A percentile compares a stretch with the other conserved stretches of the same genome.
phyloP scores from a whole-genome alignment of 768 basidiomycete genomes.

The Epithele typhae region DNA sequence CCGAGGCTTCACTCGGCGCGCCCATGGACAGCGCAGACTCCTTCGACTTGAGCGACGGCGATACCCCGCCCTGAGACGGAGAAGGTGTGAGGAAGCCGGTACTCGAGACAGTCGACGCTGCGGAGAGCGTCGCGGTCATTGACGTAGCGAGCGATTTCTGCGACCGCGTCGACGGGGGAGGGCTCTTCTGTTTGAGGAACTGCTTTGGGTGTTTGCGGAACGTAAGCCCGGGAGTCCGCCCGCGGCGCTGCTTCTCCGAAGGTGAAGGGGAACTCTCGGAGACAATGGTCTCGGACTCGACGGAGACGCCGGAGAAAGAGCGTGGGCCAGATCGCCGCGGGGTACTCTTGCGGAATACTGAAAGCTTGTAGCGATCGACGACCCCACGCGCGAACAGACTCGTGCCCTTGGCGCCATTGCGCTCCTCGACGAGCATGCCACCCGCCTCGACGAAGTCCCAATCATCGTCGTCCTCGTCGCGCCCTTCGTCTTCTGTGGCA shows the following conservation, averaged over 20 bases:
- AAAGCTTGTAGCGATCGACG: conserved; percentile 80
- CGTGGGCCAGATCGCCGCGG: conserved; percentile 45
- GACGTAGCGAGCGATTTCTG: conserved; percentile 39
- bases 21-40: conserved; percentile 75
- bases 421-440: conserved; percentile 64
- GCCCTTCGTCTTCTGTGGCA: conserved; percentile 39
- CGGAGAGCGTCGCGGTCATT: conserved; percentile 43
- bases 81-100: conserved; percentile 60
- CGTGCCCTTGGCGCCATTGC: conserved; percentile 73
- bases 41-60: conserved; percentile 77
- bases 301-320: conserved; percentile 56
- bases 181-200: conserved; percentile 47
- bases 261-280: conserved; percentile 41
- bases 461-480: conserved; percentile 73
- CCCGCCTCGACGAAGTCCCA: conserved; percentile 88
- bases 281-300: conserved; percentile 41
- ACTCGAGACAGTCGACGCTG: conserved; percentile 36
- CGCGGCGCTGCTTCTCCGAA: conserved; percentile 56
- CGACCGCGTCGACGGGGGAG: conserved; percentile 39
- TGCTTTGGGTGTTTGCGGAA: conserved; percentile 71
- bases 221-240: conserved; percentile 61
- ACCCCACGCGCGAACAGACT: conserved; percentile 90
- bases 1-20: conserved; percentile 66
- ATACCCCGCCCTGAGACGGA: conserved; percentile 47
- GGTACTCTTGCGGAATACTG: conserved; percentile 82